Conservation (phyloP, 176 grass and related monocot species). For the Thinopyrum elongatum region DNA sequence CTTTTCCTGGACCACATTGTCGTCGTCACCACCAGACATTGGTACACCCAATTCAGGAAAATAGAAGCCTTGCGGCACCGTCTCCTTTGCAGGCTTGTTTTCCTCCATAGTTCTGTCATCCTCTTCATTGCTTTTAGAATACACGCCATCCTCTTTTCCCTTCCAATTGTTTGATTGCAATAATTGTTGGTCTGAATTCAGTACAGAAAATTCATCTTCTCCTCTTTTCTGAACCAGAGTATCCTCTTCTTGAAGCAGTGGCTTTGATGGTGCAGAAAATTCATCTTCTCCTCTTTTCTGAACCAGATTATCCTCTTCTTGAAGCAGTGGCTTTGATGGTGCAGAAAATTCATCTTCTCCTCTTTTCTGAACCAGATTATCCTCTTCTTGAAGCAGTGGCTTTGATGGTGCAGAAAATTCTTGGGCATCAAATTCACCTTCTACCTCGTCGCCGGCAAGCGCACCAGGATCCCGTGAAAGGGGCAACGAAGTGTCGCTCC, state of each 20-base stretch:
- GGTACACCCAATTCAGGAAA: background rate
- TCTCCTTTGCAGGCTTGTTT: background rate
- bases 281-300: background rate
- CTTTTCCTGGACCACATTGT: background rate
- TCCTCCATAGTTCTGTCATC: background rate
- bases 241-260: background rate
- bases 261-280: background rate
- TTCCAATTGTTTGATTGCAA: background rate
- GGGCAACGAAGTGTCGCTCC: too few relatives aligned
- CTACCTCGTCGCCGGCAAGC: background rate
- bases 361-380: background rate
- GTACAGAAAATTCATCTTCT: background rate
- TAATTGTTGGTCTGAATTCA: background rate
- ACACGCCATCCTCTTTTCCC: background rate
- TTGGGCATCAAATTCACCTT: background rate
- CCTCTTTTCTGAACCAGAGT: background rate
- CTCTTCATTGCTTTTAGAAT: background rate
- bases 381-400: background rate
- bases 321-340: background rate
- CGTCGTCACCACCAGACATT: background rate
- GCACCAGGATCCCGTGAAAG: background rate
- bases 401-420: background rate
- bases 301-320: background rate
- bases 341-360: background rate
- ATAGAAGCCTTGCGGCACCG: background rate